Evolutionary conservation across 495 filamentous ascomycete species (phyloP).

Genomic region (Aspergillus conjunctus): DNA sequence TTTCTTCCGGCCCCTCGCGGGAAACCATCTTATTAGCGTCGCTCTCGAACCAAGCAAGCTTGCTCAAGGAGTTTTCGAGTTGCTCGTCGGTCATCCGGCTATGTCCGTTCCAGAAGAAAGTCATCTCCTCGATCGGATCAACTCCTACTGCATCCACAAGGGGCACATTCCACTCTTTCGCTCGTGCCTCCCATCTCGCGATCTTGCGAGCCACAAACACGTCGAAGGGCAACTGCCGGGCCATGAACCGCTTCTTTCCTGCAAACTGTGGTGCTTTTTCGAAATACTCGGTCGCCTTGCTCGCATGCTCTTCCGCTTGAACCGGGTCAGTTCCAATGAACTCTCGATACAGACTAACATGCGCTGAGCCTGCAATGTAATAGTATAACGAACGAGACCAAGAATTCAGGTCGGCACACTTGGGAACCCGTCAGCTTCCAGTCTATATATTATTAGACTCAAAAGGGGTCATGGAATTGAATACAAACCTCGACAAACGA

Average conservation of each 20-base stretch:
- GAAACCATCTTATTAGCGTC: slow-evolving; percentile 56
- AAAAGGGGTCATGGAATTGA: not conserved
- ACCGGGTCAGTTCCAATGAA: slow-evolving; percentile 47
- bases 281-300: slow-evolving; percentile 68
- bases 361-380: slow-evolving; percentile 77
- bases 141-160: slow-evolving; percentile 83
- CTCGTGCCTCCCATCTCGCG: slow-evolving; percentile 84
- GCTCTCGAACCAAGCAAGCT: slow-evolving; percentile 67
- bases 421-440: slow-evolving; percentile 11
- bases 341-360: slow-evolving; percentile 79
- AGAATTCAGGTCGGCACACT: slow-evolving; percentile 81
- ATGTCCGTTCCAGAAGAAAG: slow-evolving; percentile 87
- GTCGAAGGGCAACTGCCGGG: slow-evolving; percentile 86
- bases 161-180: slow-evolving; percentile 65
- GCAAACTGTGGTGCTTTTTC: slow-evolving; percentile 71
- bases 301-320: slow-evolving; percentile 55
- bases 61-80: slow-evolving; percentile 62
- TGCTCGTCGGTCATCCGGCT: slow-evolving; percentile 73
- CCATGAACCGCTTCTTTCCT: slow-evolving; percentile 89
- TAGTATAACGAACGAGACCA: slow-evolving; percentile 92
- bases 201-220: slow-evolving; percentile 83
- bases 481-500: slow-evolving; percentile 64
- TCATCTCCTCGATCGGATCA: slow-evolving; percentile 87
- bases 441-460: not conserved
- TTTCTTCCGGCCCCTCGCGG: slow-evolving; percentile 71